These are phyloP conservation scores for Cadophora luteo-olivacea DNA, from an alignment of 2,329 filamentous ascomycete species.

Conservation along the genomic window DNA sequence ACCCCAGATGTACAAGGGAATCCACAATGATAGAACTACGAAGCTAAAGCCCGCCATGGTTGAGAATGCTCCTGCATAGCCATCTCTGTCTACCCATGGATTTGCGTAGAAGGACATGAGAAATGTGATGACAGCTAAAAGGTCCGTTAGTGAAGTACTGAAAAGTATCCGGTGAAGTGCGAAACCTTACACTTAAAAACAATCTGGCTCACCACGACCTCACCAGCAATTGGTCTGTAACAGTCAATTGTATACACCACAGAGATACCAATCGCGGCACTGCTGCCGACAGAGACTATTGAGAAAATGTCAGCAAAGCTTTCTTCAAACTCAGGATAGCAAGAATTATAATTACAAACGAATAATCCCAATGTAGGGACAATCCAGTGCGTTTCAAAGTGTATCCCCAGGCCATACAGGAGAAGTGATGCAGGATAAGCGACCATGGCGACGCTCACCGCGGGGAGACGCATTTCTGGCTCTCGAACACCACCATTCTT, in stretches of 20 bases:
- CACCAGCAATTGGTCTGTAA: slow-evolving; percentile 63
- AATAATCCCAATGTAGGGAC: slow-evolving; percentile 58
- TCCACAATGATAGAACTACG: slow-evolving; percentile 53
- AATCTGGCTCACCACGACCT: slow-evolving; percentile 58
- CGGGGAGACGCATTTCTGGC: slow-evolving; percentile 65
- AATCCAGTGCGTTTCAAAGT: slow-evolving; percentile 59
- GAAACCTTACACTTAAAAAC: slow-evolving; percentile 58
- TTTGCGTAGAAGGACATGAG: slow-evolving; percentile 66
- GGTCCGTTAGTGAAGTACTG: not conserved
- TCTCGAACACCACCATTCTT: slow-evolving; percentile 62
- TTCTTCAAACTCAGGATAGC: too few species aligned
- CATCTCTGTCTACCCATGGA: slow-evolving; percentile 57
- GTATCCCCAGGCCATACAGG: slow-evolving; percentile 56
- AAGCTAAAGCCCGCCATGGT: slow-evolving; percentile 63
- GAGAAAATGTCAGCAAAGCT: slow-evolving; percentile 40
- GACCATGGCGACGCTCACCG: slow-evolving; percentile 57
- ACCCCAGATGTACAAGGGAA: slow-evolving; percentile 60
- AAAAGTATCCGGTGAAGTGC: not conserved
- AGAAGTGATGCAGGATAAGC: slow-evolving; percentile 55
- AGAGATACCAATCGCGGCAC: slow-evolving; percentile 60
- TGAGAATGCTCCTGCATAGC: slow-evolving; percentile 59
- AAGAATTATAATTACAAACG: slow-evolving; percentile 47
- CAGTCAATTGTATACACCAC: slow-evolving; percentile 64
- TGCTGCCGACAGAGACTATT: slow-evolving; percentile 61
- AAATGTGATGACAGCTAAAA: slow-evolving; percentile 60